Conservation (phyloP, 2,329 filamentous ascomycete genomes). For the Podosphaera xanthii region DNA sequence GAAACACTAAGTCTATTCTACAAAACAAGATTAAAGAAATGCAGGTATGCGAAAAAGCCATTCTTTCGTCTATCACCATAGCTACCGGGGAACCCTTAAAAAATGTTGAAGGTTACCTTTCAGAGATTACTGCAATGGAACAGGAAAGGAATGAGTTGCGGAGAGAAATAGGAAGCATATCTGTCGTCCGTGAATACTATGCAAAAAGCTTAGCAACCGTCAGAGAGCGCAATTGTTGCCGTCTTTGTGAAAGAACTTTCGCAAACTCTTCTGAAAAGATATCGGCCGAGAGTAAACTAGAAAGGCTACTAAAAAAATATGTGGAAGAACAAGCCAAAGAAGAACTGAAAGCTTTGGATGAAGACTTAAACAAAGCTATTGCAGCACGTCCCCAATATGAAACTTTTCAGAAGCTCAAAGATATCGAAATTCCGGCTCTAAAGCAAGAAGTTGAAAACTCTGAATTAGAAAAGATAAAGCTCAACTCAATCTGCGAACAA, state of each 20-base stretch:
- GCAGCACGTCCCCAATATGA: constrained; percentile 48
- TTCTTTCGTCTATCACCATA: constrained; percentile 26
- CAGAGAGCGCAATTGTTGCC: constrained; percentile 47
- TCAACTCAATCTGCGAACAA: constrained; percentile 40
- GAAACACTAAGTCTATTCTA: constrained; percentile 37
- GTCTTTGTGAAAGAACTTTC: constrained; percentile 53
- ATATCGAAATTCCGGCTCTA: constrained; percentile 45
- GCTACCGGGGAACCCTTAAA: constrained; percentile 18
- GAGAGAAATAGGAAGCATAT: constrained; percentile 45
- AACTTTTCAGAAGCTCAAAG: constrained; percentile 42
- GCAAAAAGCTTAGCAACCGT: constrained; percentile 41
- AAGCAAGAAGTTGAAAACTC: constrained; percentile 38
- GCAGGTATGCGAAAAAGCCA: constrained; percentile 33
- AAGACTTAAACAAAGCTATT: constrained; percentile 33
- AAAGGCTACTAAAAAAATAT: constrained; percentile 36
- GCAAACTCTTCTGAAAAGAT: constrained; percentile 34
- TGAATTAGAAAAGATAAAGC: constrained; percentile 35
- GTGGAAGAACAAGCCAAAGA: constrained; percentile 38
- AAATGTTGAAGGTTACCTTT: constrained; percentile 29
- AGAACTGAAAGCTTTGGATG: constrained; percentile 28
- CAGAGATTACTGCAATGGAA: constrained; percentile 26
- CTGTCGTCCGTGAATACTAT: constrained; percentile 50
- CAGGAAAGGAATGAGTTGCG: constrained; percentile 27
- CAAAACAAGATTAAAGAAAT: constrained; percentile 41
- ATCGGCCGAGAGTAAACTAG: constrained; percentile 43